Evolutionary conservation across 2,329 filamentous ascomycete genomes (phyloP), one percentile per base, ranked within the genome.

Genomic region (Talaromyces sp.): DNA sequence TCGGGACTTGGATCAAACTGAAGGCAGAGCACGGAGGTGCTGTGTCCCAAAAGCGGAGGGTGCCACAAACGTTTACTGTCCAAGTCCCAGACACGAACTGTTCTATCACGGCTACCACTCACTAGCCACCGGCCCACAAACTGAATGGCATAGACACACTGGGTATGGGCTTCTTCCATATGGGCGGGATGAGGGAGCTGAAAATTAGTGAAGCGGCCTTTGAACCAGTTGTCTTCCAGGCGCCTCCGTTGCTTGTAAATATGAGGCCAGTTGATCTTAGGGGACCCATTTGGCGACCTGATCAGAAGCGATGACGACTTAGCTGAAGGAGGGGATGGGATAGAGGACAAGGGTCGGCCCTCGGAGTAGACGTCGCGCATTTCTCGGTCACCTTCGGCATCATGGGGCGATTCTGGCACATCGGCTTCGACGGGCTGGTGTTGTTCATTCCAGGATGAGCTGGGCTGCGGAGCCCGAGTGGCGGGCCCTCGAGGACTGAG

Each of bases 81-180:
- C 66, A 98, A 80, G 73, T 96, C 87, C 95, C 95, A 99, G 56
- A 97, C 88, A 47, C 94, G 87, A 66, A 99, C 85, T 0, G 91
- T 91, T 66, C 86, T 88, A 72, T 99, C 95, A 59, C 95, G 85
- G 70, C 94, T 98, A 16, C 95, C 95, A 71, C 93, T 98, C 56
- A 98, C 94, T 9, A 99, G 83, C 73, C 89, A 95, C 65, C 92
- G 88, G 1, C 89, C 84, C 59, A 89, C 89, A 70, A 94, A 96
- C 73, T 99, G 94, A 59, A 99, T 87, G 2, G 91, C 94, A 75
- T 99, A 99, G 12, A 99, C 92, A 73, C 93, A 98, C 72, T 98
- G 94, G 23, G 83, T 84, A 72, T 99, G 95, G 0, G 91, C 91
- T 73, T 98, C 94, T 34, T 90, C 83, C 0, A 87, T 87, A 69